A percentile compares a stretch with the other conserved stretches of the same genome.
Evolutionary conservation across 768 basidiomycete species (phyloP).

Genomic region (Xerocomus potaroensis): DNA sequence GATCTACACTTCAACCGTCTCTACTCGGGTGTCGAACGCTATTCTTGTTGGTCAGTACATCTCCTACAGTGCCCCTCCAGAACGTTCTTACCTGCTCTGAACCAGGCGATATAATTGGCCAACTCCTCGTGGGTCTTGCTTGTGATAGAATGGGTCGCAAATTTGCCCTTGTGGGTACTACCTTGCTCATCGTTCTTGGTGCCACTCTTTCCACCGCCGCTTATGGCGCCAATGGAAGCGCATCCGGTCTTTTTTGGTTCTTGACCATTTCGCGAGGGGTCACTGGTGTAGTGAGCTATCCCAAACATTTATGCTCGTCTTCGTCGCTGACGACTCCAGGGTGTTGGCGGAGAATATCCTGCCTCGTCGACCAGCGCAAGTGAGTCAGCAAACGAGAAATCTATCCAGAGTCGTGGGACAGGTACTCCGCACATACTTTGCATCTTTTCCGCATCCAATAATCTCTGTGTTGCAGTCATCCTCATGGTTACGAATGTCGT

Average conservation of each 20-base stretch:
- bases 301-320: background rate
- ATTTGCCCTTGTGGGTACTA: constrained; percentile 64
- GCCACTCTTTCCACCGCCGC: constrained; percentile 67
- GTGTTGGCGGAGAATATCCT: constrained; percentile 76
- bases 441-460: background rate
- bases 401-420: constrained; percentile 55
- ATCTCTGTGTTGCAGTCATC: constrained; percentile 48
- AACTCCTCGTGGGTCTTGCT: constrained; percentile 57
- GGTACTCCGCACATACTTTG: constrained; percentile 29
- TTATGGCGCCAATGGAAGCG: constrained; percentile 53
- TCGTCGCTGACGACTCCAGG: constrained; percentile 38
- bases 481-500: constrained; percentile 75
- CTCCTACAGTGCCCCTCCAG: background rate
- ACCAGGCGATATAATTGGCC: constrained; percentile 57
- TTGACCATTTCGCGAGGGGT: constrained; percentile 70
- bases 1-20: constrained; percentile 58
- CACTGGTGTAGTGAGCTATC: constrained; percentile 51
- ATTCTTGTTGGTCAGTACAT: constrained; percentile 55
- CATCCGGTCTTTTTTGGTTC: constrained; percentile 66
- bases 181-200: constrained; percentile 63
- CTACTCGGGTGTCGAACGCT: constrained; percentile 68
- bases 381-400: constrained; percentile 71
- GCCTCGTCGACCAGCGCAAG: constrained; percentile 64
- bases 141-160: constrained; percentile 73
- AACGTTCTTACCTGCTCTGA: background rate